phyloP scores from a whole-genome alignment of 169 alveolate genomes.

The Eimeria mitis region DNA sequence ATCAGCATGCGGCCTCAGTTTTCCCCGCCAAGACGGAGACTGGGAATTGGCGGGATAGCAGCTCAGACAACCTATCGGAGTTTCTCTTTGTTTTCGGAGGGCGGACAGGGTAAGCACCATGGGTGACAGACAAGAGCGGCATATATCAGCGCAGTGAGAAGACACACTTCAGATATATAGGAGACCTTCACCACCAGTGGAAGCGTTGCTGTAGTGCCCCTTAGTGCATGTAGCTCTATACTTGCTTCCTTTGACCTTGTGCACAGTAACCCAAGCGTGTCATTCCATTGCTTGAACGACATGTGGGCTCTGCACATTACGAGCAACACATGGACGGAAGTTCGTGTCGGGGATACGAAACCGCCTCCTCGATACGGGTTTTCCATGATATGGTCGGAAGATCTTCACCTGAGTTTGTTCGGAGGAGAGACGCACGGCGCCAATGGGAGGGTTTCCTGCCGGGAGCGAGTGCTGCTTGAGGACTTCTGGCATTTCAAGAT shows the following conservation, averaged over 20 bases:
- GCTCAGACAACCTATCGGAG: conserved; percentile 85
- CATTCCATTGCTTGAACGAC: conserved; percentile 88
- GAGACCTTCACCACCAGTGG: neutral
- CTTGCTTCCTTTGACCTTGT: neutral
- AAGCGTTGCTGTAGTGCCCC: neutral
- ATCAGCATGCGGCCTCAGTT: conserved; percentile 91
- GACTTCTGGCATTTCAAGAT: conserved; percentile 91
- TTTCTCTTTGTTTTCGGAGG: conserved; percentile 91
- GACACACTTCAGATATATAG: neutral
- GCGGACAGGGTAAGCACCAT: conserved; percentile 85
- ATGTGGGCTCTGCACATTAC: conserved; percentile 92
- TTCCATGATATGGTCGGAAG: conserved; percentile 93
- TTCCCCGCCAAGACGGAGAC: conserved; percentile 92
- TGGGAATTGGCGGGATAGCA: conserved; percentile 85
- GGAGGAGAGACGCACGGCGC: conserved; percentile 92
- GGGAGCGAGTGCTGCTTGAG: conserved; percentile 88
- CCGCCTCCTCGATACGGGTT: conserved; percentile 94
- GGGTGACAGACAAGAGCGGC: neutral
- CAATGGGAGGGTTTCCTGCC: conserved; percentile 83
- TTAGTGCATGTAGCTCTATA: neutral
- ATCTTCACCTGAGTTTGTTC: conserved; percentile 89
- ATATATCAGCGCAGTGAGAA: neutral
- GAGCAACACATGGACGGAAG: conserved; percentile 88
- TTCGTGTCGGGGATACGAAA: conserved; percentile 88
- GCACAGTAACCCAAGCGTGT: conserved; percentile 47